Percentiles rank a stretch among this genome's conserved stretches.
phyloP scores from a whole-genome alignment of 2,329 filamentous ascomycete genomes.

The Scedosporium aurantiacum region DNA sequence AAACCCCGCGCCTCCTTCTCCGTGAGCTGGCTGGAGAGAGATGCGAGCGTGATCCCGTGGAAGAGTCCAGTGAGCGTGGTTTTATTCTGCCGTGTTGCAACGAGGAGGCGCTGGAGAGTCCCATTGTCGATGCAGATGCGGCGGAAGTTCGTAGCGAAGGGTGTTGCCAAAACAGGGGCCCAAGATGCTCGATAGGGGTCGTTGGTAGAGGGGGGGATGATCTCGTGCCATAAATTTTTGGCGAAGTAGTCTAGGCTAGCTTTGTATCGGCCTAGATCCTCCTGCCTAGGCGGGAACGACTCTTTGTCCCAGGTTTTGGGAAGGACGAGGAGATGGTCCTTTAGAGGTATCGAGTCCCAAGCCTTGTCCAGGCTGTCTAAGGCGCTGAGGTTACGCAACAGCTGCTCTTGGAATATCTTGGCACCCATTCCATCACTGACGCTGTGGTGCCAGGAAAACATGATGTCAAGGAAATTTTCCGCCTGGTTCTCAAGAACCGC shows the following conservation, averaged over 20 bases:
- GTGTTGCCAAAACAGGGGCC: background rate
- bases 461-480: background rate
- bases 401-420: background rate
- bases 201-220: background rate
- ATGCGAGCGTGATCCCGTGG: background rate
- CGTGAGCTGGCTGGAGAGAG: background rate
- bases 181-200: background rate
- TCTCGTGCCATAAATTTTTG: background rate
- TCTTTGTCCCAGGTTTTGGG: background rate
- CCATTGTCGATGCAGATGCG: background rate
- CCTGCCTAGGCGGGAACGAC: background rate
- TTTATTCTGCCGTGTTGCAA: background rate
- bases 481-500: background rate
- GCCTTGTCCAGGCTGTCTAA: background rate
- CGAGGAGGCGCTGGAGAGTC: background rate
- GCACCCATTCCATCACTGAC: background rate
- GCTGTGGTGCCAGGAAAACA: background rate
- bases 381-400: background rate
- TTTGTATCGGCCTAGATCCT: background rate
- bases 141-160: background rate
- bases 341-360: background rate
- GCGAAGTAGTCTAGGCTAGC: background rate
- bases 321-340: background rate
- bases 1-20: background rate
- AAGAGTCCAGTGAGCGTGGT: background rate